Evolutionary conservation across 1,284 basidiomycete species (phyloP).

Genomic region (Boletus smithii): DNA sequence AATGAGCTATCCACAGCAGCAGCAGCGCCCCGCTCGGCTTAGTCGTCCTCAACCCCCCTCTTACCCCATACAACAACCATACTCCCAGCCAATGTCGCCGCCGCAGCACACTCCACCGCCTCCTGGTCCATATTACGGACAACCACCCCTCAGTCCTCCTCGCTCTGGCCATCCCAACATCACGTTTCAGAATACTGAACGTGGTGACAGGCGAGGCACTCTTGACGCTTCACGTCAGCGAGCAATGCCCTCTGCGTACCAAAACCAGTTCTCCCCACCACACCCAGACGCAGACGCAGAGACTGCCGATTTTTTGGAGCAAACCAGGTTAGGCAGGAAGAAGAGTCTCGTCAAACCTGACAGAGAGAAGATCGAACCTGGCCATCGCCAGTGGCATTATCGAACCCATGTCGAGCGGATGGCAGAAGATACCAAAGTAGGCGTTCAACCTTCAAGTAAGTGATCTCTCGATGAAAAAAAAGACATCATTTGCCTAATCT

Average conservation of each 20-base stretch:
- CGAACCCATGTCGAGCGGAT: constrained; percentile 84
- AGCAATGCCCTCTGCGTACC: constrained; percentile 52
- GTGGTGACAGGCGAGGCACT: constrained; percentile 57
- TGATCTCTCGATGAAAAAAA: constrained; percentile 22
- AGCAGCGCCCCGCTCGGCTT: constrained; percentile 45
- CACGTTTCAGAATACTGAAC: constrained; percentile 65
- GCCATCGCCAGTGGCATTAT: constrained; percentile 95
- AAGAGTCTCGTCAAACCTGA: constrained; percentile 94
- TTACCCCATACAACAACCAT: constrained; percentile 30
- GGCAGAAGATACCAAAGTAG: constrained; percentile 65
- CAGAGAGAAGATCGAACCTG: constrained; percentile 94
- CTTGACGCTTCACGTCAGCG: constrained; percentile 53
- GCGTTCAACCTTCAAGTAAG: constrained; percentile 78
- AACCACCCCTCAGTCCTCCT: constrained; percentile 20
- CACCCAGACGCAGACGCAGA: constrained; percentile 54
- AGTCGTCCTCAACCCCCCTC: constrained; percentile 40
- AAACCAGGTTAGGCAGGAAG: constrained; percentile 65
- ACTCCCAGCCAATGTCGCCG: constrained; percentile 18
- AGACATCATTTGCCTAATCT: constrained; percentile 7
- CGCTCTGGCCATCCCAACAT: constrained; percentile 44
- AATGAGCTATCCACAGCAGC: constrained; percentile 43
- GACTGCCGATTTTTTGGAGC: constrained; percentile 38
- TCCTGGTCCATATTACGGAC: constrained; percentile 31
- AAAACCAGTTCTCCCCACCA: constrained; percentile 45
- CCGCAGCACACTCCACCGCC: constrained; percentile 20